Base-by-base conservation (phyloP, 202 grass and related monocot species). In the Elaeis oleifera region DNA sequence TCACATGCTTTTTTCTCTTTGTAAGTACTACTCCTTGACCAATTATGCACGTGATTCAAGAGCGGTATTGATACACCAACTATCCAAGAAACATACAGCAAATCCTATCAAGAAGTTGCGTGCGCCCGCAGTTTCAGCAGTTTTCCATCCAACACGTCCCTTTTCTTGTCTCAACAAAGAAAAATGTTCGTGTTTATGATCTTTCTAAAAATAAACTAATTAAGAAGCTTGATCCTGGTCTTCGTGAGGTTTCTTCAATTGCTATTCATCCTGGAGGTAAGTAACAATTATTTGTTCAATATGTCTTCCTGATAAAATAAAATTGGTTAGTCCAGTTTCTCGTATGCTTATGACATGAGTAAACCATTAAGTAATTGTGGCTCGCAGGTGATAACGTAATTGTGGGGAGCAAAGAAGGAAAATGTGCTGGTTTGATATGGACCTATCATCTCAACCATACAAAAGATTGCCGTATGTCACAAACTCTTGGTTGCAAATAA, bases 381-480 rank as follows among this genome's bases (percentile, higher is more conserved):
- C 18, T 23, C 59, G 16, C 70, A 99, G 94, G 94, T 71, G 94
- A 92, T 80, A 90, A 99, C 78, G 58, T 99, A 79, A 82, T 99
- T 51, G 94, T 92, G 5, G 94, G 94, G 54, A 99, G 94, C 78
- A 99, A 77, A 77, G 94, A 99, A 67, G 94, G 94, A 24, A 99
- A 83, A 23, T 99, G 68, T 89, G 94, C 48, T 99, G 94, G 94
- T 99, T 99, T 49, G 94, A 99, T 84, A 87, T 87, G 23, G 94
- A 99, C 67, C 67, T 89, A 49, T 92, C 94, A 29, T 83, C 88
- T 3, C 69, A 75, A n/a, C 82, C 94, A 8, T 99, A 99, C 74
- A 99, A 89, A 53, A 89, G 75, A 55, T 75, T 99, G 49, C 91
- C 81, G 92, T 97, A 91, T 24, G 58, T 63, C 69, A 56, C 36